These are phyloP conservation scores for Penicillium malachiteum DNA, from an alignment of 495 filamentous ascomycete genomes.

Conservation along the genomic window DNA sequence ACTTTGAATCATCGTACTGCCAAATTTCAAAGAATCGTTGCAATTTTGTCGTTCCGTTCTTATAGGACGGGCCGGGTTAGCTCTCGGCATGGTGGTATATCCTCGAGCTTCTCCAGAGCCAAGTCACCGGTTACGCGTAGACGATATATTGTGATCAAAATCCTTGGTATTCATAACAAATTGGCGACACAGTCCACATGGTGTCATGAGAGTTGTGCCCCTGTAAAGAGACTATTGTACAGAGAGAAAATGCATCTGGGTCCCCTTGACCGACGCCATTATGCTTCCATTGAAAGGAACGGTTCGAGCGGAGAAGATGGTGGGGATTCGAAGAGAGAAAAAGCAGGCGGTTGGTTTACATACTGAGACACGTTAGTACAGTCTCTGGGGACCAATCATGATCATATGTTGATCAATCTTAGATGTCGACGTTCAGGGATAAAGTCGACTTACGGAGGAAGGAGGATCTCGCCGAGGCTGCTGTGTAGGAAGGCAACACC, in stretches of 20 bases:
- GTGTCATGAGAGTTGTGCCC: conserved; percentile 4
- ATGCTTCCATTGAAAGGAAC: conserved; percentile 19
- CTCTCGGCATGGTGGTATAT: no score
- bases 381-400: neutral
- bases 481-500: conserved; percentile 73
- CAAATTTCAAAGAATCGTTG: no score
- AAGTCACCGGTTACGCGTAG: neutral
- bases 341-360: conserved; percentile 19
- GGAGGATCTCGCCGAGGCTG: conserved; percentile 70
- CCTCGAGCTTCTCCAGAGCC: neutral
- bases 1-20: no score
- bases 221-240: conserved; percentile 27
- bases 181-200: conserved; percentile 7
- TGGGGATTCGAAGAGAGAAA: neutral
- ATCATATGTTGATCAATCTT: neutral
- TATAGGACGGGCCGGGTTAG: no score
- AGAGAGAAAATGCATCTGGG: conserved; percentile 17
- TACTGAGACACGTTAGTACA: conserved; percentile 14
- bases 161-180: conserved; percentile 28
- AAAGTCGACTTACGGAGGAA: conserved; percentile 61
- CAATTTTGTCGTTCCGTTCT: no score
- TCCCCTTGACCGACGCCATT: conserved; percentile 24
- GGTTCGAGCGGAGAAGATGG: conserved; percentile 11
- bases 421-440: neutral
- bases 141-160: neutral